phyloP scores from a whole-genome alignment of 2,329 filamentous ascomycete genomes.

The Tolypocladium ophioglossoides region DNA sequence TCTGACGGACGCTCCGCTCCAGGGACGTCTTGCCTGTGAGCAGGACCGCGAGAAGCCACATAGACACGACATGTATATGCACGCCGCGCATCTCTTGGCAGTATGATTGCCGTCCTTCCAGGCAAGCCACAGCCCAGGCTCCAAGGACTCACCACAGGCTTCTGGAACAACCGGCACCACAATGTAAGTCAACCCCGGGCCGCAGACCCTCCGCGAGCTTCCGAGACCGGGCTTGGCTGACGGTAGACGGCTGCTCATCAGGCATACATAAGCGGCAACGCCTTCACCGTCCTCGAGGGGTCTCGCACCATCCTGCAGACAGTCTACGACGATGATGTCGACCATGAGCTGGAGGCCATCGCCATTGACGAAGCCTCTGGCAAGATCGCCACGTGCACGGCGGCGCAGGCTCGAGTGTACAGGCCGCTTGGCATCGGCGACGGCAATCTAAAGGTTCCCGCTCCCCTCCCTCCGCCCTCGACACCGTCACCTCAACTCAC shows the following conservation, averaged over 20 bases:
- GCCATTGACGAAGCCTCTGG: conserved; percentile 72
- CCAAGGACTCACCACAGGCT: conserved; percentile 64
- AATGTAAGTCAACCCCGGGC: conserved; percentile 42
- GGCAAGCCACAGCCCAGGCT: conserved; percentile 69
- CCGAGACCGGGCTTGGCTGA: background rate
- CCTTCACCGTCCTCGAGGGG: conserved; percentile 71
- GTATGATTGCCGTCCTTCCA: conserved; percentile 70
- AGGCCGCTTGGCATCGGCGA: conserved; percentile 61
- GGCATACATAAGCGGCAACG: conserved; percentile 85
- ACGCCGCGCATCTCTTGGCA: conserved; percentile 11
- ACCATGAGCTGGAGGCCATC: conserved; percentile 58
- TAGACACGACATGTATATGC: background rate
- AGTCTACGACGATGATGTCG: conserved; percentile 70
- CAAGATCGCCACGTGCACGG: conserved; percentile 71
- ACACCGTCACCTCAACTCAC: conserved; percentile 10
- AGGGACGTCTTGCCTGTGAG: background rate
- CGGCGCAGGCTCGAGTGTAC: conserved; percentile 62
- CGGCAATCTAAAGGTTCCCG: conserved; percentile 58
- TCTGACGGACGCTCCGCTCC: background rate
- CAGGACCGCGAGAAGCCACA: background rate
- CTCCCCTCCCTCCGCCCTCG: conserved; percentile 12
- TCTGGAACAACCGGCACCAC: conserved; percentile 62
- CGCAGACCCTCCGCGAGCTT: background rate
- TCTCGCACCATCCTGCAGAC: conserved; percentile 74
- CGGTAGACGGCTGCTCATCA: conserved; percentile 23